These are phyloP conservation scores for Lithospermum erythrorhizon DNA, from an alignment of 257 asterid species.

Conservation along the genomic window DNA sequence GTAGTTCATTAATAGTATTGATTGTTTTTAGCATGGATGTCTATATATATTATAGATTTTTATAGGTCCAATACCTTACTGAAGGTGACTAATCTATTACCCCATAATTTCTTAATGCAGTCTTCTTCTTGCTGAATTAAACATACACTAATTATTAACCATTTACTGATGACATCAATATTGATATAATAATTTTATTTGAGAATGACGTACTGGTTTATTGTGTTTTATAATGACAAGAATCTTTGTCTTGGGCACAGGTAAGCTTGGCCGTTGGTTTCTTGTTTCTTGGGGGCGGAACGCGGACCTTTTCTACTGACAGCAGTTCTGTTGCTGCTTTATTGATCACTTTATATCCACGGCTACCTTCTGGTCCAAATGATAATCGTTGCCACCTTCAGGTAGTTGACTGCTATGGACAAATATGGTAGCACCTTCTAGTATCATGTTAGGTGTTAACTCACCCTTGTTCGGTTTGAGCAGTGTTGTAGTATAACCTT, in stretches of 20 bases:
- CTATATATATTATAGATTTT: not conserved
- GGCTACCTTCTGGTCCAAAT: conserved; percentile 92
- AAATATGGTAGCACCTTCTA: not conserved
- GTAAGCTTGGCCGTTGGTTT: conserved; percentile 91
- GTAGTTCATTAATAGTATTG: not conserved
- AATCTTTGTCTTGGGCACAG: conserved; percentile 22
- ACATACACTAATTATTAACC: not conserved
- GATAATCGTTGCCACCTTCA: conserved; percentile 99
- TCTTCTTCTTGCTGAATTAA: not conserved
- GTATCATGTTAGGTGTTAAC: not conserved
- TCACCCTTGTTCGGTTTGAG: not conserved
- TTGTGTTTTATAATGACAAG: not conserved
- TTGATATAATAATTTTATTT: too few species aligned
- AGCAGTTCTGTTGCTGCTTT: conserved; percentile 82
- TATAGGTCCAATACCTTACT: not conserved
- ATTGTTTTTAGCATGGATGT: not conserved
- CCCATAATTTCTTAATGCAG: not conserved
- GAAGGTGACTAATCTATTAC: not conserved
- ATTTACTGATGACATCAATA: not conserved
- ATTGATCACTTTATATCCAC: conserved; percentile 84
- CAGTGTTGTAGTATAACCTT: not conserved
- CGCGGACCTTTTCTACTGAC: conserved; percentile 89
- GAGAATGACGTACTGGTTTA: not conserved
- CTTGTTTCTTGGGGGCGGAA: conserved; percentile 95
- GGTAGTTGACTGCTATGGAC: conserved; percentile 33